Conservation (phyloP, 1,284 basidiomycete species). For the Hypsizygus ulmarius region DNA sequence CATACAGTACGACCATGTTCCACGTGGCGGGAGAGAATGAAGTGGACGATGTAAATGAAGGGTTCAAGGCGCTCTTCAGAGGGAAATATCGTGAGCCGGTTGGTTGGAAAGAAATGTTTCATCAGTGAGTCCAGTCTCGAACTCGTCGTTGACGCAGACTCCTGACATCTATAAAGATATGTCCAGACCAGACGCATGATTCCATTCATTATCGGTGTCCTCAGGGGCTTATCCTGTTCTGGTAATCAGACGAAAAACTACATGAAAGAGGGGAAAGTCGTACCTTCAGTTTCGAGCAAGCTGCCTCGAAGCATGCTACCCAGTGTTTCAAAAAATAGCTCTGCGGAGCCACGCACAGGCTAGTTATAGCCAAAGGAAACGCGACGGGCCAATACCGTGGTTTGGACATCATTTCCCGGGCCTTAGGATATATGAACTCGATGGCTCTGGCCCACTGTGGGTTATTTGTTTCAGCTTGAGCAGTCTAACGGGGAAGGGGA, state of each 20-base stretch:
- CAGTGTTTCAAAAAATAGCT: slow-evolving; percentile 85
- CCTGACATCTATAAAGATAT: slow-evolving; percentile 90
- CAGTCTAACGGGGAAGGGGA: slow-evolving; percentile 55
- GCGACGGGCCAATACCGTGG: slow-evolving; percentile 90
- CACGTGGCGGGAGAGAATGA: slow-evolving; percentile 80
- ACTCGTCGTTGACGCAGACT: slow-evolving; percentile 75
- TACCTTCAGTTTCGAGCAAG: slow-evolving; percentile 81
- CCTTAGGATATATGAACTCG: slow-evolving; percentile 81
- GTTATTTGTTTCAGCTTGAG: slow-evolving; percentile 95
- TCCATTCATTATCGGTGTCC: slow-evolving; percentile 79
- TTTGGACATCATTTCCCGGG: slow-evolving; percentile 84
- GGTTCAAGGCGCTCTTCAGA: slow-evolving; percentile 77
- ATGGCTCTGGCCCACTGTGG: slow-evolving; percentile 93
- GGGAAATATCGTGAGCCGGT: slow-evolving; percentile 62
- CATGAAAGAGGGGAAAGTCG: slow-evolving; percentile 4
- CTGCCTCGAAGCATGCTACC: slow-evolving; percentile 68
- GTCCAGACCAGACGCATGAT: slow-evolving; percentile 89
- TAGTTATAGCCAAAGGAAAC: slow-evolving; percentile 82
- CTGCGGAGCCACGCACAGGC: slow-evolving; percentile 85
- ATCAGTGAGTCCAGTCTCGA: slow-evolving; percentile 78
- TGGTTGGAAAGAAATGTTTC: slow-evolving; percentile 78
- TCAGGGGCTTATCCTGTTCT: slow-evolving; percentile 70
- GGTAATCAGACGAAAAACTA: slow-evolving; percentile 6
- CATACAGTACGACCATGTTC: slow-evolving; percentile 86
- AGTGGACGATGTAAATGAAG: slow-evolving; percentile 81